These are phyloP conservation scores for Dactylonectria estremocensis DNA, from an alignment of 2,329 filamentous ascomycete species.

Conservation along the genomic window DNA sequence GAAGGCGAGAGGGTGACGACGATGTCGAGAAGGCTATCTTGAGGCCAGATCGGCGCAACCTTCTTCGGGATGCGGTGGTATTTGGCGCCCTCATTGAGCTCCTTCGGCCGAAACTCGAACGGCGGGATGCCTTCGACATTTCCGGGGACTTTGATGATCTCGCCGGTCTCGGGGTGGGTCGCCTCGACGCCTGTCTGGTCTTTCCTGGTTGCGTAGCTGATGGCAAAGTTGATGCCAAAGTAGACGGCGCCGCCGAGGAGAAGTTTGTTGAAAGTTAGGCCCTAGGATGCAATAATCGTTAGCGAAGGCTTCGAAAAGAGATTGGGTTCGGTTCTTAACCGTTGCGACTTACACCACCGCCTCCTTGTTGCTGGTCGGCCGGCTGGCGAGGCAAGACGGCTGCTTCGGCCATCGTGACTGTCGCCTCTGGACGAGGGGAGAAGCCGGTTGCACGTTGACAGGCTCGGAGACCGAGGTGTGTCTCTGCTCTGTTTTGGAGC, in stretches of 20 bases:
- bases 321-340: neutral
- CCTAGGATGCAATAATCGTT: constrained; percentile 41
- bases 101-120: constrained; percentile 75
- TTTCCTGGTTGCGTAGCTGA: constrained; percentile 68
- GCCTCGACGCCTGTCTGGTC: constrained; percentile 63
- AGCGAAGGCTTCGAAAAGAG: constrained; percentile 19
- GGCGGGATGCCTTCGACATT: constrained; percentile 73
- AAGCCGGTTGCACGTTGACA: constrained; percentile 2
- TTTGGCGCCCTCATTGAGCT: constrained; percentile 72
- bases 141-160: constrained; percentile 66
- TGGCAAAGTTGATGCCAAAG: constrained; percentile 71
- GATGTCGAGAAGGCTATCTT: constrained; percentile 85
- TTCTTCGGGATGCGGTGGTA: constrained; percentile 78
- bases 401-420: constrained; percentile 47
- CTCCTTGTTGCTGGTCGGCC: constrained; percentile 42
- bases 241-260: constrained; percentile 69
- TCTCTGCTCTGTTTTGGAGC: constrained; percentile 2
- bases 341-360: constrained; percentile 47
- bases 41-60: constrained; percentile 90
- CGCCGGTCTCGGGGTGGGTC: constrained; percentile 65
- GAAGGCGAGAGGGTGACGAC: constrained; percentile 87
- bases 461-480: constrained; percentile 3
- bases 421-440: constrained; percentile 22
- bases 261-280: constrained; percentile 62
- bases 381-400: constrained; percentile 44